Evolutionary conservation across 805 yeast genomes (phyloP), one percentile per base, ranked within the genome.

Genomic region (Metschnikowia reukaufii): DNA sequence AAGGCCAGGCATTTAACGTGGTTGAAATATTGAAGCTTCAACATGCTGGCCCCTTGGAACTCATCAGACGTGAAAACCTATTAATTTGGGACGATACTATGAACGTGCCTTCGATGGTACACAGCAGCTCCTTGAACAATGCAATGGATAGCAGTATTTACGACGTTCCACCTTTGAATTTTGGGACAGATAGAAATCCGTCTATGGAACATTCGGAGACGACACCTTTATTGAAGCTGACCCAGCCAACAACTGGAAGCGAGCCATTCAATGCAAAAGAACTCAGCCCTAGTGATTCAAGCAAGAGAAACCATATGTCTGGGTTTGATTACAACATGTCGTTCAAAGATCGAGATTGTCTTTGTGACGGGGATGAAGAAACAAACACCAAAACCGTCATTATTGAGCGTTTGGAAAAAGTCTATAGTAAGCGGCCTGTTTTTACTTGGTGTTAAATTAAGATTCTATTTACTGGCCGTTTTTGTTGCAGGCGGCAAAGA

Each of bases 1-100:
- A 85, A 58, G 92, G 91, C 0, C 91, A 86, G 59, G 88, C 91
- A 0, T 84, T 83, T 66, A 84, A 84, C 53, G 84, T 85, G 2
- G 85, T 84, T 3, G 88, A 86, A 55, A 74, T 84, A 1, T 62
- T 85, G 44, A 81, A 81, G 56, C 65, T 68, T 27, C 68, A 73
- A 0, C 72, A 76, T 18, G 84, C 82, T 32, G 88, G 89, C 0
- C 90, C 90, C 0, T 63, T 84, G 45, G 89, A 84, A 50, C 65
- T 85, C 10, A 83, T 82, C 1, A 67, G 86, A 49, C 63, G 84
- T 41, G 77, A 81, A 9, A 69, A 83, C 39, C 68, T 82, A 25
- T 58, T 80, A 45, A 78, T 84, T 0, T 72, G 78, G 68, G 89
- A 85, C 59, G 84, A 83, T 36, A 70, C 72, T 16, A 76, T 82